Base-by-base conservation (phyloP, 129 eudicot genomes). In the Centella asiatica region DNA sequence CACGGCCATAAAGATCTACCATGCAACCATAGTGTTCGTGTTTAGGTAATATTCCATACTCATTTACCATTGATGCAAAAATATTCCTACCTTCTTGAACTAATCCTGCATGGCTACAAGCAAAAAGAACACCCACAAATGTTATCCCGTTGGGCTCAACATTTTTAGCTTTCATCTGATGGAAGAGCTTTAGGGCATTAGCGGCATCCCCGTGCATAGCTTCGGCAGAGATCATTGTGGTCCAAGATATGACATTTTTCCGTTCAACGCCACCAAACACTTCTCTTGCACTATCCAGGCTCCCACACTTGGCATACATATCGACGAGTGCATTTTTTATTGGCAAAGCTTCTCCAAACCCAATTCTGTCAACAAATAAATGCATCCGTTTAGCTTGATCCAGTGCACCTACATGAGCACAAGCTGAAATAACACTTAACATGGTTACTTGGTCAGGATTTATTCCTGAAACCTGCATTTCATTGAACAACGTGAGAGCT, bases 301-400 rank as follows among this genome's bases (percentile, higher is more conserved):
- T 78, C 57, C 95, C 95, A 69, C 95, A 87, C 65, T 87, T 83
- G 22, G 88, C 95, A 68, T 87, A 87, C 93, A 87, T 87, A 77
- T 78, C 86, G 37, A 87, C 78, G 15, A 87, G 84, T 27, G 95
- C 95, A 25, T 87, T 87, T 59, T 78, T 81, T 40, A 87, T 66
- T 3, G 71, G 75, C 60, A 87, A 76, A 49, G 70, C 76, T 66
- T 62, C 63, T 31, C 82, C 64, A 64, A 83, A 84, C 51, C 73
- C 71, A 60, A 74, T 78, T n/a, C 57, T 62, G 24, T 83, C 67
- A 0, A 84, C 80, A 62, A 59, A 78, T 5, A 22, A 40, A 24
- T 81, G 93, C 58, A 76, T 61, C 69, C 62, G n/a, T 56, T 66
- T 71, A 15, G 93, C 83, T 59, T 81, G 71, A 59, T 87, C 76